Percentiles rank a stretch among this genome's conserved stretches.
Conservation (phyloP, 2,329 filamentous ascomycete genomes). For the Stagonosporopsis chrysanthemi region DNA sequence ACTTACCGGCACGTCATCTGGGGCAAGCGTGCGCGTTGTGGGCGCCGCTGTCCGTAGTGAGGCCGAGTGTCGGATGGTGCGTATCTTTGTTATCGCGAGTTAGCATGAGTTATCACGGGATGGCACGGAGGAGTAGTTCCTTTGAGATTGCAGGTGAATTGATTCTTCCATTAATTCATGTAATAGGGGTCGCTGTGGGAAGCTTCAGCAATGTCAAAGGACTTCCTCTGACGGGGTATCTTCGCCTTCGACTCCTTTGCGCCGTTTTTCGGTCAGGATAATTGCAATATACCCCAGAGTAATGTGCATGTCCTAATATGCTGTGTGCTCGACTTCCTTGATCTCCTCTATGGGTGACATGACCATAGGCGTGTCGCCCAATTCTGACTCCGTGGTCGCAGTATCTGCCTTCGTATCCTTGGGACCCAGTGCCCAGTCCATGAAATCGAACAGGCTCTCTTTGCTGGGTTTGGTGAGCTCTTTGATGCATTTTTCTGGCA, state of each 20-base stretch:
- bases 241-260: not conserved
- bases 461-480: slow-evolving; percentile 30
- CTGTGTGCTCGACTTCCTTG: not conserved
- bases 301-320: not conserved
- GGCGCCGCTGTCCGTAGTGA: slow-evolving; percentile 4
- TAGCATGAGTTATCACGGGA: not conserved
- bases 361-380: slow-evolving; percentile 3
- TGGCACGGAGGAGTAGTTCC: not conserved
- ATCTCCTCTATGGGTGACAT: not conserved
- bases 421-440: slow-evolving; percentile 33
- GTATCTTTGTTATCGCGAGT: slow-evolving; percentile 18
- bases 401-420: not conserved
- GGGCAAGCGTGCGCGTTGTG: not conserved
- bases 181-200: not conserved
- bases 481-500: slow-evolving; percentile 35
- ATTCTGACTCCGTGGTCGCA: not conserved
- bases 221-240: not conserved
- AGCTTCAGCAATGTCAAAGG: not conserved
- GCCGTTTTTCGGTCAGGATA: not conserved
- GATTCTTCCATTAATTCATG: not conserved
- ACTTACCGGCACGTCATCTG: slow-evolving; percentile 26
- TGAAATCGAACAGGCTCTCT: slow-evolving; percentile 39
- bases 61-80: slow-evolving; percentile 20
- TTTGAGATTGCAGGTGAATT: not conserved
- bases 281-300: not conserved